Evolutionary conservation across 495 filamentous ascomycete species (phyloP).

Genomic region (Penicillium antarcticum): DNA sequence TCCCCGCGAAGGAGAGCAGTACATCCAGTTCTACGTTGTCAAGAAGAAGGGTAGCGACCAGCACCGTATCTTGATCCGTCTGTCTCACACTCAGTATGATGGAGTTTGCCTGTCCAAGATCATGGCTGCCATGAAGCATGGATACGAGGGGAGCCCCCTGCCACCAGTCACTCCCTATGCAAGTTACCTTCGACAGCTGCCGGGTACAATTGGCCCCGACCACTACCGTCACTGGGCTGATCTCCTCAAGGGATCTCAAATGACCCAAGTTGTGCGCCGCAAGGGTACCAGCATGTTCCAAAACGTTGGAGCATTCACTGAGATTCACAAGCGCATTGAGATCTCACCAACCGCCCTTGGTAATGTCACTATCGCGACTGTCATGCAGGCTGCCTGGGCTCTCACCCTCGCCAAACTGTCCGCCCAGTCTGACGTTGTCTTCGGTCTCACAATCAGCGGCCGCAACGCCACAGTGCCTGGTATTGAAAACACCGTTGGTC

Average conservation of each 20-base stretch:
- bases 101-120: slow-evolving; percentile 65
- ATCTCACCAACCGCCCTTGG: slow-evolving; percentile 36
- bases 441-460: slow-evolving; percentile 54
- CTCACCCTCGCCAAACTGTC: slow-evolving; percentile 50
- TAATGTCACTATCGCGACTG: slow-evolving; percentile 53
- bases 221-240: slow-evolving; percentile 52
- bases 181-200: slow-evolving; percentile 53
- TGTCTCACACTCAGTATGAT: slow-evolving; percentile 76
- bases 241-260: slow-evolving; percentile 41
- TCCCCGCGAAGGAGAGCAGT: slow-evolving; percentile 58
- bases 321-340: slow-evolving; percentile 37
- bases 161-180: slow-evolving; percentile 51
- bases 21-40: slow-evolving; percentile 60
- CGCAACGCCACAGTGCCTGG: slow-evolving; percentile 53
- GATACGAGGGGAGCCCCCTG: slow-evolving; percentile 49
- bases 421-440: slow-evolving; percentile 50
- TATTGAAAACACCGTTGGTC: slow-evolving; percentile 52
- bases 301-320: slow-evolving; percentile 34
- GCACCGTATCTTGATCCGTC: slow-evolving; percentile 60
- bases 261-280: slow-evolving; percentile 43
- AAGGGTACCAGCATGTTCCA: slow-evolving; percentile 36
- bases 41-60: slow-evolving; percentile 43
- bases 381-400: slow-evolving; percentile 58
- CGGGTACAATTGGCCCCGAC: slow-evolving; percentile 41
- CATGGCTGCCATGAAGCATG: slow-evolving; percentile 50